A percentile compares a stretch with the other conserved stretches of the same genome.
These are phyloP conservation scores for Litsea cubeba DNA, from an alignment of 164 flowering plant species.

Conservation along the genomic window DNA sequence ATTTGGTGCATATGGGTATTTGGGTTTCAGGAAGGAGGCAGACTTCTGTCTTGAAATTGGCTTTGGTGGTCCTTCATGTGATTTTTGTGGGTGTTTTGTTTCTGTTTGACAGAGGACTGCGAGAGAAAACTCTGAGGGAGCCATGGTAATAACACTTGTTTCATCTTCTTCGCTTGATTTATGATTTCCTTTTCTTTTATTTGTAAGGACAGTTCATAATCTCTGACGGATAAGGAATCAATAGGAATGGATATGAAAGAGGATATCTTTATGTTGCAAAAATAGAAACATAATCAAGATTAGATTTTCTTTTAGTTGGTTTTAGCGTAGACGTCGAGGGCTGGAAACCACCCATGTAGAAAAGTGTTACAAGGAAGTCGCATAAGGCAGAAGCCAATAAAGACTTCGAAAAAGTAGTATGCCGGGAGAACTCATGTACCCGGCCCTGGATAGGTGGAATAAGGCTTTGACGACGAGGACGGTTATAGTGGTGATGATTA, in stretches of 20 bases:
- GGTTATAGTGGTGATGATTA: too few species aligned
- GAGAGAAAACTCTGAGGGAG: slow-evolving; percentile 38
- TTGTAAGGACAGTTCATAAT: not conserved
- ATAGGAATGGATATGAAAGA: too few species aligned
- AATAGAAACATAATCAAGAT: too few species aligned
- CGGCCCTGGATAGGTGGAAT: not conserved
- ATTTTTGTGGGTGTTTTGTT: slow-evolving; percentile 59
- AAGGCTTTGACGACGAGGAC: too few species aligned
- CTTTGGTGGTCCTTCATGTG: slow-evolving; percentile 68
- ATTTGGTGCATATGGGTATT: not conserved
- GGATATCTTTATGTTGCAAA: not conserved
- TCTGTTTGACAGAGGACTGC: slow-evolving; percentile 53
- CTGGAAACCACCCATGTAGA: not conserved
- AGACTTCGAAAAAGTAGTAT: not conserved
- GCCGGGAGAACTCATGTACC: not conserved
- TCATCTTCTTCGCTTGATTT: not conserved
- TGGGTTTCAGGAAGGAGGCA: slow-evolving; percentile 67
- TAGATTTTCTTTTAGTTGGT: not conserved
- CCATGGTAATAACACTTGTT: slow-evolving; percentile 57
- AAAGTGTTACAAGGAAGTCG: not conserved
- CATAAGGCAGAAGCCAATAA: not conserved
- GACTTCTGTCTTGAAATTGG: slow-evolving; percentile 49
- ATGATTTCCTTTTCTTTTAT: not conserved
- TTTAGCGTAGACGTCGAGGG: too few species aligned
- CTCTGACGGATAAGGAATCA: not conserved